Base-by-base conservation (phyloP, 2,329 filamentous ascomycete genomes). In the Neofusicoccum sp. region DNA sequence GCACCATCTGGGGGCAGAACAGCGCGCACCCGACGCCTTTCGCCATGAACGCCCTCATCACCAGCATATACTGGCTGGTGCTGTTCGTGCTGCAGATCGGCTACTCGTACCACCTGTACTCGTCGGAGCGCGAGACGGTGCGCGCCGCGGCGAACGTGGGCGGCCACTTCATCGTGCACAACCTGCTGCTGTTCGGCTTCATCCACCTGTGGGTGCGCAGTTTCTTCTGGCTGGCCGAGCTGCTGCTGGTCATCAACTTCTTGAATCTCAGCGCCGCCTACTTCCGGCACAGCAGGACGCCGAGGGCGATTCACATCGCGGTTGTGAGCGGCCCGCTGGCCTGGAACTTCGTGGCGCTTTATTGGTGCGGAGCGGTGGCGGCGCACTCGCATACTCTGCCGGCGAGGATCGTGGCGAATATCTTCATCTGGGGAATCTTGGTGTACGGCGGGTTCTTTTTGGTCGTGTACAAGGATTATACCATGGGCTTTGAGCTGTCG, bases 281-380 rank as follows among this genome's bases (percentile, higher is more conserved):
- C 80, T 93, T 94, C 85, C 87, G 89, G 66, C 89, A 96, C 79
- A 84, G 84, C 22, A 85, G 84, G 0, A 88, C 89, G 61, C 87
- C 90, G 3, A 84, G 87, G 65, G 87, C 90, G 71, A 91, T 96
- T 69, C 92, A 96, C 77, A 80, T 88, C 9, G 87, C 91, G 5
- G 87, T 88, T 48, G 87, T 93, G 28, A 89, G 89, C 14, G 91
- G 88, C 0, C 93, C 93, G 5, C 81, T 96, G 68, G 91, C 89
- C 1, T 97, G 92, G 91, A 93, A 89, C 12, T 91, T 95, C 72
- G 87, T 94, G 12, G 90, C 91, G 34, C 83, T 97, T 60, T 94
- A 93, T 81, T 96, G 92, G 91, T 91, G 92, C 69, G 93, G 93
- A 7, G 92, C 93, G 22, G 88, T 93, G 52, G 90, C 91, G 73